Base-by-base conservation (phyloP, 1,284 basidiomycete species). In the Ganoderma lingzhi region DNA sequence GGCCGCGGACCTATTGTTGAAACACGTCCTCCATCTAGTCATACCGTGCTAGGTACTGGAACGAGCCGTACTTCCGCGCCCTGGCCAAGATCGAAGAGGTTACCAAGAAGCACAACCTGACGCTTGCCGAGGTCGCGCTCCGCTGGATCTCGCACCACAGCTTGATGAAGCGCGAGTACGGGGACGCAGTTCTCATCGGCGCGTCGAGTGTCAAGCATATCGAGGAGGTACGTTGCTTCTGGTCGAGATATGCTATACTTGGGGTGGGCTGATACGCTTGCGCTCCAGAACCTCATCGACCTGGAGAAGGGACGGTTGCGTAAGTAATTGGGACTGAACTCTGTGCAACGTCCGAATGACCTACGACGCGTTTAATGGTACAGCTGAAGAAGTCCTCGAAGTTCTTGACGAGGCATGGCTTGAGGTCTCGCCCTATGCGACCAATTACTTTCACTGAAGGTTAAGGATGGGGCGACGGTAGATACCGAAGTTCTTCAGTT, bases 231-330 rank as follows among this genome's bases (percentile, higher is more conserved):
- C 42, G 64, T 65, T n/a, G 19, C 56, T 23, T 30, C 10, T 37
- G 12, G 15, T 12, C 4, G 1, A 10, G 35, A 23, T 42, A 17
- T 14, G 58, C n/a, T 10, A 8, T 30, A 17, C 15, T 17, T 28
- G 28, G 2, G 15, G 15, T 41, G 10, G 2, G 30, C 12, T 66
- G 42, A 67, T 19, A 30, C 28, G n/a, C 32, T 56, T 19, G 15
- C 41, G n/a, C 1, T 30, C 41, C 70, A 86, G 84, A 90, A 89
- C 71, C 73, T 88, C 58, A 37, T 82, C 30, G 87, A 89, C 72
- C 76, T 88, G 28, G 87, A 89, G 78, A 89, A 90, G 73, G 87
- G 87, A 0, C 86, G 87, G 3, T 75, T 88, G 66, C 85, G 85
- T 86, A 71, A 83, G 84, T 81, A 1, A 28, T 17, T 30, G 12